phyloP scores from a whole-genome alignment of 805 yeast species.

The Lipomyces sp. region DNA sequence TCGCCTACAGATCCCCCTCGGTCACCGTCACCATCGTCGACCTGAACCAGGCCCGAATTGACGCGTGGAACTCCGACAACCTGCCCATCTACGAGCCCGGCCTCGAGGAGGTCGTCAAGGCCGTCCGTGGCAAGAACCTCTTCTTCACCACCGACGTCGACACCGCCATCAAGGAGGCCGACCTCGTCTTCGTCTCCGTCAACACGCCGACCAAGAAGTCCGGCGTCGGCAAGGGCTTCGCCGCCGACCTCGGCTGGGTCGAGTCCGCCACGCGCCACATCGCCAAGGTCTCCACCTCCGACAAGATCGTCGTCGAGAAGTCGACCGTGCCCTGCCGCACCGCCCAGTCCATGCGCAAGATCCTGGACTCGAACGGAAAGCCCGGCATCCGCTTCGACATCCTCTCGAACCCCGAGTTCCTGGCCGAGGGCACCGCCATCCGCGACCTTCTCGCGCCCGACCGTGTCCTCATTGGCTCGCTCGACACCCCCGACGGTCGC shows the following conservation, averaged over 20 bases:
- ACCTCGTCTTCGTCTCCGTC: slow-evolving; percentile 36
- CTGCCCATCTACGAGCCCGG: slow-evolving; percentile 38
- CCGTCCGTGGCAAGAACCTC: slow-evolving; percentile 33
- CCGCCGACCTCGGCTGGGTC: slow-evolving; percentile 35
- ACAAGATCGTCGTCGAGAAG: slow-evolving; percentile 36
- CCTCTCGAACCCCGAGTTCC: slow-evolving; percentile 36
- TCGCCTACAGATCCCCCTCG: slow-evolving; percentile 33
- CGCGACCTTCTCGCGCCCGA: slow-evolving; percentile 33
- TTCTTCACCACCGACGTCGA: slow-evolving; percentile 36
- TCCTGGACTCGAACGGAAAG: slow-evolving; percentile 34
- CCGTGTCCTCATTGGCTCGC: slow-evolving; percentile 36
- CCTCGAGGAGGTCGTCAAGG: slow-evolving; percentile 33
- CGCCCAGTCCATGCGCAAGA: slow-evolving; percentile 34
- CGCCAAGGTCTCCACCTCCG: slow-evolving; percentile 33
- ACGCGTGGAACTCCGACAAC: slow-evolving; percentile 36
- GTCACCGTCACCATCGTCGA: slow-evolving; percentile 36
- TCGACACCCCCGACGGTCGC: slow-evolving; percentile 32
- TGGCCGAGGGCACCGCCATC: slow-evolving; percentile 37
- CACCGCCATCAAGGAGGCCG: slow-evolving; percentile 34
- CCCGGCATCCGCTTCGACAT: slow-evolving; percentile 35
- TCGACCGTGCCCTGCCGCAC: slow-evolving; percentile 37
- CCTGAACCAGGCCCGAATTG: slow-evolving; percentile 33
- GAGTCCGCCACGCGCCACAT: slow-evolving; percentile 37
- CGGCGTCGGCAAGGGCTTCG: slow-evolving; percentile 35
- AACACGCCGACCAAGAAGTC: slow-evolving; percentile 36